Conservation (phyloP, 176 grass and related monocot species). For the Rhynchospora pubera region DNA sequence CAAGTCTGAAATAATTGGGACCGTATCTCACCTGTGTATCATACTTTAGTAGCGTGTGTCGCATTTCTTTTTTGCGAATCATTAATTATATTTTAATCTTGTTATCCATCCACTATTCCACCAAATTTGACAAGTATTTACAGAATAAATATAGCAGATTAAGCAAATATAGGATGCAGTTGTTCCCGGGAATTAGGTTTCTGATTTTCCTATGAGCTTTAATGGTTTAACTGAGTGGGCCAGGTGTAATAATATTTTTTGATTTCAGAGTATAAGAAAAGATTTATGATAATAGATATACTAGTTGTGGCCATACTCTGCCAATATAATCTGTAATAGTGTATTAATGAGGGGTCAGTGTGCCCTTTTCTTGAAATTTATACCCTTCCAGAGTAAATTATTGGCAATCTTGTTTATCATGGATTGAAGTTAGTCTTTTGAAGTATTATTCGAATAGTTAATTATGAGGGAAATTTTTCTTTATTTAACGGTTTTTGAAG, state of each 20-base stretch:
- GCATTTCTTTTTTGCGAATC: neutral
- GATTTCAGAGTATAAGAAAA: neutral
- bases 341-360: neutral
- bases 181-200: neutral
- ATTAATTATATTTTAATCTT: neutral
- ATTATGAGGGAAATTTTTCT: neutral
- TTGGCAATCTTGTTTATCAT: neutral
- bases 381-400: neutral
- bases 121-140: neutral
- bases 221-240: neutral
- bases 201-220: neutral
- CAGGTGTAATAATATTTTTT: neutral
- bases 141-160: neutral
- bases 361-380: neutral
- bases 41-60: neutral
- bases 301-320: neutral
- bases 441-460: neutral
- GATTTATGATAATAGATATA: neutral
- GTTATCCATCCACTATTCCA: neutral
- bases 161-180: neutral
- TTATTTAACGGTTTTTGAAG: neutral
- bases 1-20: neutral
- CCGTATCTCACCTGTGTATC: neutral
- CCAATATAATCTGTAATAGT: neutral
- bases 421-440: neutral